A percentile compares a stretch with the other conserved stretches of the same genome.
phyloP scores from a whole-genome alignment of 768 basidiomycete genomes.

The Dioszegia aurantiaca region DNA sequence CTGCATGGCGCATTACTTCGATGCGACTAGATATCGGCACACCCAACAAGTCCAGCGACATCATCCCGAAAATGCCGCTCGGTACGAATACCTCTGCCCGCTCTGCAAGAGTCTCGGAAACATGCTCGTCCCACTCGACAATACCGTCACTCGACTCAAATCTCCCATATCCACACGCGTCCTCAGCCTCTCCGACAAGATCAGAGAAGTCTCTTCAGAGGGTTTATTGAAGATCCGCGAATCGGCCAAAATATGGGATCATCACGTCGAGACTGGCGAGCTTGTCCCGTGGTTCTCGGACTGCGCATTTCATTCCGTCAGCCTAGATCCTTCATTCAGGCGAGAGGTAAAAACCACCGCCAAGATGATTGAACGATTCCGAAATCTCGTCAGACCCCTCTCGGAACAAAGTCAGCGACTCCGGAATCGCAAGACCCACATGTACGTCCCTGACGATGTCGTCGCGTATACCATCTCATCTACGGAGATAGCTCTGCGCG shows the following conservation, averaged over 20 bases:
- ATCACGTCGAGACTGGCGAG: conserved; percentile 51
- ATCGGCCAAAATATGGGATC: conserved; percentile 49
- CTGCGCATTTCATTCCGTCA: conserved; percentile 24
- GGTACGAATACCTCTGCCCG: conserved; percentile 94
- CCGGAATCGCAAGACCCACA: conserved; percentile 72
- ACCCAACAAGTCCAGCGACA: conserved; percentile 83
- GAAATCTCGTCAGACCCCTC: conserved; percentile 70
- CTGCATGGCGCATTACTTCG: conserved; percentile 86
- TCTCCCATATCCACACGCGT: conserved; percentile 37
- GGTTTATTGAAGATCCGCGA: conserved; percentile 65
- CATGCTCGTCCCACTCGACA: conserved; percentile 74
- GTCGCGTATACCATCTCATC: conserved; percentile 80
- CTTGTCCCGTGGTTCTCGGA: conserved; percentile 50
- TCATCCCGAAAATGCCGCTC: conserved; percentile 88
- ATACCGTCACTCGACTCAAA: conserved; percentile 42
- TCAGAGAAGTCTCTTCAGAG: conserved; percentile 80
- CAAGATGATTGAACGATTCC: conserved; percentile 84
- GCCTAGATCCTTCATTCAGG: conserved; percentile 29
- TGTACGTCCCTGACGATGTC: conserved; percentile 88
- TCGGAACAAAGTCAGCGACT: conserved; percentile 82
- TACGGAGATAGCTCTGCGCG: conserved; percentile 77
- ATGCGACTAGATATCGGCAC: conserved; percentile 82
- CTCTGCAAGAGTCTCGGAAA: conserved; percentile 96
- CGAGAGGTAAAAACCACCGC: conserved; percentile 59
- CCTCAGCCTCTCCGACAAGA: conserved; percentile 79